phyloP scores from a whole-genome alignment of 2,329 filamentous ascomycete species.

The Pestalotiopsis sp. region DNA sequence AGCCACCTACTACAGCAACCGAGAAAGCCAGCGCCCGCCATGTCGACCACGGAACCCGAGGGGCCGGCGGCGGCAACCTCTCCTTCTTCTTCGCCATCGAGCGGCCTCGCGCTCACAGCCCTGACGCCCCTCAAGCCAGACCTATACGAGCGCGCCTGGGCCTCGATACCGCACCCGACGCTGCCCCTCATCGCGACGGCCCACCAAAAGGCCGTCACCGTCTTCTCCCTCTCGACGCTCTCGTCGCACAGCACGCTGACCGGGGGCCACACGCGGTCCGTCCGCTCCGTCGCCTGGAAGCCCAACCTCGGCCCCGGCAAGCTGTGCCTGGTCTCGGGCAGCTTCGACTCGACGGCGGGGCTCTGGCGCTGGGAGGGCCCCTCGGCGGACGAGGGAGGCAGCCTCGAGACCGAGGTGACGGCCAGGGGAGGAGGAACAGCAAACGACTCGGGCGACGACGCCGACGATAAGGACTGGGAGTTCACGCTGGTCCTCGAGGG shows the following conservation, averaged over 20 bases:
- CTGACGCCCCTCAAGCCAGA: conserved; percentile 54
- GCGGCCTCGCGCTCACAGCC: conserved; percentile 35
- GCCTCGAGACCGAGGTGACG: conserved; percentile 44
- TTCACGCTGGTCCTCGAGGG: conserved; percentile 91
- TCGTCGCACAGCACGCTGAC: conserved; percentile 76
- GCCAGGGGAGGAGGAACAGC: conserved; percentile 21
- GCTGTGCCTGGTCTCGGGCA: conserved; percentile 84
- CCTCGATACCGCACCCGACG: conserved; percentile 79
- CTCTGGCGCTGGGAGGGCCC: conserved; percentile 69
- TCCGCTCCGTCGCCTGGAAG: conserved; percentile 89
- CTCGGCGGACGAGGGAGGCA: conserved; percentile 28
- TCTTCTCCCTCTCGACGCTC: conserved; percentile 85
- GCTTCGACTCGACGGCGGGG: conserved; percentile 90
- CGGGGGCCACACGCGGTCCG: conserved; percentile 86
- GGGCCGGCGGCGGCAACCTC: background rate
- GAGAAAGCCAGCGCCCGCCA: background rate
- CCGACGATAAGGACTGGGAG: conserved; percentile 82
- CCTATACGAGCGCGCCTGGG: conserved; percentile 77
- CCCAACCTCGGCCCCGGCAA: conserved; percentile 61
- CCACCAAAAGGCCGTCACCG: conserved; percentile 81
- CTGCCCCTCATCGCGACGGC: conserved; percentile 87
- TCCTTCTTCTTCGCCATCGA: background rate
- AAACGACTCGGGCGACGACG: conserved; percentile 43
- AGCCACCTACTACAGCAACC: background rate
- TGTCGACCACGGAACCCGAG: conserved; percentile 6